Conservation (phyloP, 768 basidiomycete species). For the Lentinula sp. region DNA sequence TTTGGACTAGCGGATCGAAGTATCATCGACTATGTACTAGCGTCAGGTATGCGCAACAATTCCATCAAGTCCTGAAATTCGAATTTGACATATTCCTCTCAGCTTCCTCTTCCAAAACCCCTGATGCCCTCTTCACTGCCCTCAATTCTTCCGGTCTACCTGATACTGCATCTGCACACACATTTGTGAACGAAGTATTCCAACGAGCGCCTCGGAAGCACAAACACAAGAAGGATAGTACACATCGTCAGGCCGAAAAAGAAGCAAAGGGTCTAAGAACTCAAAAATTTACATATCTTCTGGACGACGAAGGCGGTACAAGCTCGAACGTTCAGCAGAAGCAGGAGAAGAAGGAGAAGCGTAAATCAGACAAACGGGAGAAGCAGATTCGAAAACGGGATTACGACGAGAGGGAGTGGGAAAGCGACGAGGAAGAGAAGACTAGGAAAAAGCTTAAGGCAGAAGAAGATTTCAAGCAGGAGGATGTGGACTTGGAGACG, state of each 20-base stretch:
- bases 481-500: conserved; percentile 35
- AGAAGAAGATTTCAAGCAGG: neutral
- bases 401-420: conserved; percentile 78
- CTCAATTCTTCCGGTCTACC: conserved; percentile 78
- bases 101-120: conserved; percentile 82
- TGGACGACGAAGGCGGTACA: conserved; percentile 66
- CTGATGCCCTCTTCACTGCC: conserved; percentile 70
- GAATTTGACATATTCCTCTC: neutral
- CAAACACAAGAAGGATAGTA: conserved; percentile 52
- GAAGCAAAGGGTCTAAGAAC: conserved; percentile 63
- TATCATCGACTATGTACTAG: conserved; percentile 83
- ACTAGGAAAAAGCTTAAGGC: conserved; percentile 46
- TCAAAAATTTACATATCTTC: conserved; percentile 73
- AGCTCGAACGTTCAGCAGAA: conserved; percentile 31
- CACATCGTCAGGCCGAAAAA: conserved; percentile 67
- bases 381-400: conserved; percentile 69
- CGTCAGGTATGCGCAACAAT: conserved; percentile 52
- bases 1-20: conserved; percentile 81
- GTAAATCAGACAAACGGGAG: conserved; percentile 39
- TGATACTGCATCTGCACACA: conserved; percentile 71
- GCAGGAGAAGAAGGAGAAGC: conserved; percentile 33
- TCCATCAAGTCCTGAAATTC: neutral
- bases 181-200: conserved; percentile 76
- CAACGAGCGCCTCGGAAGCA: conserved; percentile 70
- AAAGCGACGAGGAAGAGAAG: conserved; percentile 84